Percentiles rank a stretch among this genome's conserved stretches.
These are phyloP conservation scores for Rubia peregrina DNA, from an alignment of 305 asterid genomes.

Conservation along the genomic window DNA sequence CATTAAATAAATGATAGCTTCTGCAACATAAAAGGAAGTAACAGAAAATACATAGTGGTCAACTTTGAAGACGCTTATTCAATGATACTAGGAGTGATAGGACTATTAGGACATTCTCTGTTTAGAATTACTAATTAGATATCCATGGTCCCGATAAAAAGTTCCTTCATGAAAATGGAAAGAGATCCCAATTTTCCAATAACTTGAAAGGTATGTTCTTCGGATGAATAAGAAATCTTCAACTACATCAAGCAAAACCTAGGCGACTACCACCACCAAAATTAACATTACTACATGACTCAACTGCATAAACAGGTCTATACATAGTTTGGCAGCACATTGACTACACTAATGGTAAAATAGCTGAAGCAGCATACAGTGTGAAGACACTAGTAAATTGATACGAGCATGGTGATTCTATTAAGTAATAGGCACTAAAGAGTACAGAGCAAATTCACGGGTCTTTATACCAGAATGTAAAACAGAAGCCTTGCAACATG, in stretches of 20 bases:
- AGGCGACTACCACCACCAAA: background rate
- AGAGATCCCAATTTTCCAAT: background rate
- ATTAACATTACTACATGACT: background rate
- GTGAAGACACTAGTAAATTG: conserved; percentile 1
- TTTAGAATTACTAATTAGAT: background rate
- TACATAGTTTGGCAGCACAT: background rate
- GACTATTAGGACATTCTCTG: background rate
- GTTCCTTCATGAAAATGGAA: background rate
- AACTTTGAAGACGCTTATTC: background rate
- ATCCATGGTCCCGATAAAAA: background rate
- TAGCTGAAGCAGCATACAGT: background rate
- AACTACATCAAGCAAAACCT: background rate
- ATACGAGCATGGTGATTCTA: background rate
- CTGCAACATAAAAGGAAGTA: background rate
- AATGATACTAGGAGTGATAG: background rate
- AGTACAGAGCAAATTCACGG: background rate
- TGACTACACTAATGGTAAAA: background rate
- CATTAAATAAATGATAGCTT: background rate
- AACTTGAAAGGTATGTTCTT: background rate
- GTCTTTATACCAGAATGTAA: background rate
- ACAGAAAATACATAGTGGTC: background rate
- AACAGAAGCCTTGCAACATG: background rate
- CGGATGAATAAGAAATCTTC: background rate
- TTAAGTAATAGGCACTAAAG: background rate
- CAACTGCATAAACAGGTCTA: background rate